Evolutionary conservation across 1,284 basidiomycete genomes (phyloP).

Genomic region (Sporisorium scitamineum): DNA sequence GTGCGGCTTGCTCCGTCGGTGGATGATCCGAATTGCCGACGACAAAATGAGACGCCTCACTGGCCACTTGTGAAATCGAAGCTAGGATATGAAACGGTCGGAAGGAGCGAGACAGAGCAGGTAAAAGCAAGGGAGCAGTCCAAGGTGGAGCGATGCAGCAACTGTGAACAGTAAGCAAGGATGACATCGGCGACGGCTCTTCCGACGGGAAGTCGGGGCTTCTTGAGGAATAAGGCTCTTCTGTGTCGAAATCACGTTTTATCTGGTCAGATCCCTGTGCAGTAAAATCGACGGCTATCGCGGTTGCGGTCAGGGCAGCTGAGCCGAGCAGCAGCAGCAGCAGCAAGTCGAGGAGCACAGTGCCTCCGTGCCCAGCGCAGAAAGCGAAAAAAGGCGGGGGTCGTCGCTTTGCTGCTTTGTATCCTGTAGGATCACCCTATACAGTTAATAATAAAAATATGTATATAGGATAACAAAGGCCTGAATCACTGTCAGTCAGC

Average conservation of each 20-base stretch:
- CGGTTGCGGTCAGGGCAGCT: constrained; percentile 3
- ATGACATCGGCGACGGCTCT: constrained; percentile 4
- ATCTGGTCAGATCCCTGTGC: neutral
- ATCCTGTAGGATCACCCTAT: too few relatives aligned
- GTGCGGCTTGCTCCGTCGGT: neutral
- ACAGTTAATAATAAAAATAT: too few relatives aligned
- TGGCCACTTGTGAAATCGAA: neutral
- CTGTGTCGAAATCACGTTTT: constrained; percentile 3
- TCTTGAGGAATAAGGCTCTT: neutral
- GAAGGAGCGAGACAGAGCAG: neutral
- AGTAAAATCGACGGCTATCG: constrained; percentile 1
- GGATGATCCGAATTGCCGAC: neutral
- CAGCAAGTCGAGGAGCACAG: too few relatives aligned
- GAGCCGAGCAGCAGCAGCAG: neutral
- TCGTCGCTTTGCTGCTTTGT: too few relatives aligned
- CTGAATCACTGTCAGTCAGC: too few relatives aligned
- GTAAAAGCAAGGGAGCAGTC: neutral
- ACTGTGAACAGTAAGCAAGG: too few relatives aligned
- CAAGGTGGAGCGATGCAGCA: neutral
- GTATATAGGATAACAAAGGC: too few relatives aligned
- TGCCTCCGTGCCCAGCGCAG: neutral
- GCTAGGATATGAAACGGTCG: neutral
- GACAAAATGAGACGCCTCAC: neutral
- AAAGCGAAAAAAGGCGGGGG: neutral
- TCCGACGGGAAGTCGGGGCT: neutral